Evolutionary conservation across 2,329 filamentous ascomycete species (phyloP), one percentile per base, ranked within the genome.

Genomic region (Trichoderma aggressivum): DNA sequence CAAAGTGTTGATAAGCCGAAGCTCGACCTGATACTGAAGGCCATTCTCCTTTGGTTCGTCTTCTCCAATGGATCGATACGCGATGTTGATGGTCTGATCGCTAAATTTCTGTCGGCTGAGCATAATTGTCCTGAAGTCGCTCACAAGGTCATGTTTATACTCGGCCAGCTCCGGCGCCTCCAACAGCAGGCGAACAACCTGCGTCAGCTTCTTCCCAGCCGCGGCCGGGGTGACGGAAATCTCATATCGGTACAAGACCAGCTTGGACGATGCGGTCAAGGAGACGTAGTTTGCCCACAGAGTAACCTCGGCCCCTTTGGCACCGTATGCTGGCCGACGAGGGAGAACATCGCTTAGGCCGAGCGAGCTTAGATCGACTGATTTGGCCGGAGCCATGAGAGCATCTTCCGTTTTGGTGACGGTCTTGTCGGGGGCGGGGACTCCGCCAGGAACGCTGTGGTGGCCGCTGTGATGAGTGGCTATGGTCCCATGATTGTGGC

Each of bases 91-190:
- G 16, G 60, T 63, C 26, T 50, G 39, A 7, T 72, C 64, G 10
- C 73, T 65, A 12, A 81, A 66, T 28, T 75, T 72, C 12, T 50
- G 70, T 2, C 74, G 75, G 7, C 79, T 75, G 34, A 82, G 74
- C 1, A 82, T 69, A 0, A 76, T 80, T 1, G 78, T 76, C 70
- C 72, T 77, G 73, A 81, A 82, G 68, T 81, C 80, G 2, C 78
- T 80, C 16, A 78, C 78, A 5, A 81, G 69, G 63, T 78, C 74
- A 14, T 58, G 47, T 4, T 64, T 62, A 55, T 65, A 47, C 0
- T 68, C 24, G 0, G 68, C 70, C 6, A 80, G 59, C n/a, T 76
- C 71, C 5, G 68, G 43, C 30, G 75, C 64, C 26, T 74, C 74
- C 18, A 79, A 58, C 12, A 80, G 47, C n/a, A 79, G 72, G 7